phyloP scores from a whole-genome alignment of 176 grass and related monocot species.

The Carex cristatella region DNA sequence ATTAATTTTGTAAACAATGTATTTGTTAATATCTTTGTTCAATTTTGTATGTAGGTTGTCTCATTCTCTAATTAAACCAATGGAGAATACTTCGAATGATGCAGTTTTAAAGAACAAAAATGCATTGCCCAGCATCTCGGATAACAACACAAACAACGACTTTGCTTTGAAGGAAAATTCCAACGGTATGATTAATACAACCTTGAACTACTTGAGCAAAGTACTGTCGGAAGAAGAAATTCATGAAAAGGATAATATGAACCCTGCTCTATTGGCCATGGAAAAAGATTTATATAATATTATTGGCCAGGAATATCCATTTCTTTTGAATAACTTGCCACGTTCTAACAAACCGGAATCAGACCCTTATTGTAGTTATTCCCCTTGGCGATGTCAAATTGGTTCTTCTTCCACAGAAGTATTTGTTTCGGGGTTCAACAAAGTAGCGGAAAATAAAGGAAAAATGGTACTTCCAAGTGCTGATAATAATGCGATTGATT shows the following conservation, averaged over 20 bases:
- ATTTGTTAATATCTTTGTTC: too few relatives aligned
- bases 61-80: too few relatives aligned
- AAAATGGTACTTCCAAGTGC: conserved; percentile 4
- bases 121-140: too few relatives aligned
- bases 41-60: too few relatives aligned
- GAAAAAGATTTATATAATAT: conserved; percentile 39
- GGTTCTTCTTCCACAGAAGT: not conserved
- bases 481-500: conserved; percentile 13
- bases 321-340: not conserved
- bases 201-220: not conserved
- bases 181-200: too few relatives aligned
- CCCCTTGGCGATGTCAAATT: not conserved
- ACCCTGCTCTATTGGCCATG: conserved; percentile 14
- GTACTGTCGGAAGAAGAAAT: conserved; percentile 40
- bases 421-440: conserved; percentile 19
- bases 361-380: not conserved
- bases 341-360: not conserved
- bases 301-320: conserved; percentile 30
- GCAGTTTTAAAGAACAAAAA: too few relatives aligned
- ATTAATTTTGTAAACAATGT: too few relatives aligned
- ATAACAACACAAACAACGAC: too few relatives aligned
- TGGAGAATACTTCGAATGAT: too few relatives aligned
- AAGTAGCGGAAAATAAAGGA: conserved; percentile 6
- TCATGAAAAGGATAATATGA: conserved; percentile 22
- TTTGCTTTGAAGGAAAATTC: too few relatives aligned